These are phyloP conservation scores for Aspergillus novofumigatus DNA, from an alignment of 2,329 filamentous ascomycete genomes.

Conservation along the genomic window DNA sequence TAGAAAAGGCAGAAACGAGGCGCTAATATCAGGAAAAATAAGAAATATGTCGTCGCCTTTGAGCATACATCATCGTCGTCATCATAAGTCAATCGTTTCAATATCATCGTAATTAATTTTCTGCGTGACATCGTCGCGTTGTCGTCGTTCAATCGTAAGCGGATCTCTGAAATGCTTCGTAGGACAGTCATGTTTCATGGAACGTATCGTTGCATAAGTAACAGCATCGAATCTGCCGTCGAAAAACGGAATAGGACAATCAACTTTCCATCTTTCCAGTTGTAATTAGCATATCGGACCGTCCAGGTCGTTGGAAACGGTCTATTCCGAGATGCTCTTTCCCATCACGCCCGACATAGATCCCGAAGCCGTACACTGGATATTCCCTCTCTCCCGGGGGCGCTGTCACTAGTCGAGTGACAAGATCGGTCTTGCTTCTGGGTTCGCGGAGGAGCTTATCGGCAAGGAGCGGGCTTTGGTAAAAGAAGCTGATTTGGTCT, in stretches of 20 bases:
- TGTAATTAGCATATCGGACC: constrained; percentile 42
- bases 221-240: not conserved
- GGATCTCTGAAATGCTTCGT: not conserved
- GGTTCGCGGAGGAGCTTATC: constrained; percentile 71
- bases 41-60: not conserved
- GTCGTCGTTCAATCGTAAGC: not conserved
- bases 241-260: not conserved
- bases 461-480: constrained; percentile 65
- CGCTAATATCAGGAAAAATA: not conserved
- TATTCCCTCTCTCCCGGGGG: constrained; percentile 35
- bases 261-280: constrained; percentile 26
- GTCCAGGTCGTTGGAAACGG: constrained; percentile 44
- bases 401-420: constrained; percentile 60
- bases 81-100: not conserved
- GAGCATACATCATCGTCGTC: not conserved
- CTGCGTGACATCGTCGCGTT: not conserved
- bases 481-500: constrained; percentile 72
- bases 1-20: not conserved
- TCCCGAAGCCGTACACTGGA: constrained; percentile 53
- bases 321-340: constrained; percentile 59
- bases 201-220: not conserved
- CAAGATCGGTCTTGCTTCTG: constrained; percentile 63
- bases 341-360: constrained; percentile 56
- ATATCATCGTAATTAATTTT: not conserved
- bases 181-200: not conserved